These are phyloP conservation scores for Aphanocladium album DNA, from an alignment of 2,329 filamentous ascomycete species.

Conservation along the genomic window DNA sequence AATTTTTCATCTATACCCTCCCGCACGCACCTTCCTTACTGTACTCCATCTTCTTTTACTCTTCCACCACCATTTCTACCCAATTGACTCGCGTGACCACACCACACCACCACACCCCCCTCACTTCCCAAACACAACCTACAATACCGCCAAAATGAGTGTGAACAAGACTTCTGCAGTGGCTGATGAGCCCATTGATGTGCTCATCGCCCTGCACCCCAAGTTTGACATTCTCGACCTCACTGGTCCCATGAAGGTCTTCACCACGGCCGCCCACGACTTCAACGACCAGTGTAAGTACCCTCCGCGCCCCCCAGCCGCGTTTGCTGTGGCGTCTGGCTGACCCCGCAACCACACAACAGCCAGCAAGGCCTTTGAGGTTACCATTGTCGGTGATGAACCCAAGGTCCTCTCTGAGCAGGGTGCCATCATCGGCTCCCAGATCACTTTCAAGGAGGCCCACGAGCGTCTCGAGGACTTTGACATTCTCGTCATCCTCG, in stretches of 20 bases:
- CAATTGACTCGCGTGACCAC: constrained; percentile 13
- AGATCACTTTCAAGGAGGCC: constrained; percentile 75
- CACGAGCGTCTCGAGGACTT: constrained; percentile 69
- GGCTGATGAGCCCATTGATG: constrained; percentile 54
- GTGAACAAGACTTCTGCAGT: constrained; percentile 54
- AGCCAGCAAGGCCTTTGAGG: constrained; percentile 55
- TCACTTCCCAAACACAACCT: constrained; percentile 15
- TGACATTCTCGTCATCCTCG: constrained; percentile 73
- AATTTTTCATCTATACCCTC: constrained; percentile 20
- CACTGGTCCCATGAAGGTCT: constrained; percentile 49
- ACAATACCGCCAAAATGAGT: constrained; percentile 46
- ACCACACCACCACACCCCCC: neutral
- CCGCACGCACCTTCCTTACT: constrained; percentile 17
- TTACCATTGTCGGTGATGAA: constrained; percentile 50
- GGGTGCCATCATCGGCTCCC: constrained; percentile 65
- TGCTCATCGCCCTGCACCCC: constrained; percentile 55
- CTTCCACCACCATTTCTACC: constrained; percentile 1
- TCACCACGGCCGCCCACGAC: constrained; percentile 47
- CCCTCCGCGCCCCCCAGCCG: neutral
- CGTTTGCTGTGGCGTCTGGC: neutral
- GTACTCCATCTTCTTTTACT: constrained; percentile 1
- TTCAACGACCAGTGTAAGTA: constrained; percentile 48
- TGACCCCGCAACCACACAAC: constrained; percentile 18
- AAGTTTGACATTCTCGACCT: constrained; percentile 58
- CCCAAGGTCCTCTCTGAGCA: constrained; percentile 53